Base-by-base conservation (phyloP, 345 rosid species). In the Salix arbutifolia region DNA sequence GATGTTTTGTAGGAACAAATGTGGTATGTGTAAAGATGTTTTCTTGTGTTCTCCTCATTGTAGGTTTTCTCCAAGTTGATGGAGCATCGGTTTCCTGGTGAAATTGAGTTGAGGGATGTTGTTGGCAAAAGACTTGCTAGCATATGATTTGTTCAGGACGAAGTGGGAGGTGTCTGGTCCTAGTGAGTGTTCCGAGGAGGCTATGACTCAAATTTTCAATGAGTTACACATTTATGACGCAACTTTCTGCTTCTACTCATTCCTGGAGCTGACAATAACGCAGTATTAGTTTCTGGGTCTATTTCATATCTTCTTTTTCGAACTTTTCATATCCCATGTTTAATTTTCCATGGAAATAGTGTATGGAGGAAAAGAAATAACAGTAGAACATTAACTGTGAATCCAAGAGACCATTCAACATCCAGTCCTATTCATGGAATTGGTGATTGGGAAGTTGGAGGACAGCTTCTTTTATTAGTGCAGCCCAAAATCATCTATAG, bases 11-110 rank as follows among this genome's bases (percentile, higher is more conserved):
- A 28, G 40, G 69, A 46, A 46, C 21, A 31, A 18, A 14, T 33
- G 16, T 18, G 26, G 42, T 17, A 3, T 33, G 8, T 48, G 5
- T 38, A 19, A 16, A 28, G 23, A 38, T 69, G 30, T 28, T 35
- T 26, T 35, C 37, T 61, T 21, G 40, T 44, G 31, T 16, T 21
- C 38, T 30, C 8, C 67, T 71, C 35, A 53, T 65, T 50, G 65
- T 53, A 81, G 84, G 84, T 81, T 52, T 81, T 81, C 78, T 81
- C 84, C 30, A 81, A 81, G 78, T 70, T 81, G 56, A 40, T 40
- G 65, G 84, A 81, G 77, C 50, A 64, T 46, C 77, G 84, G 76
- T 81, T 81, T 58, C 84, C 84, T 28, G 81, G 78, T 64, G 84
- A 81, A 69, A 81, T 81, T 26, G 84, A 81, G 67, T 65, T 81